A percentile compares a stretch with the other conserved stretches of the same genome.
phyloP scores from a whole-genome alignment of 1,139 yeast species.

The Suhomyces chickasaworum region DNA sequence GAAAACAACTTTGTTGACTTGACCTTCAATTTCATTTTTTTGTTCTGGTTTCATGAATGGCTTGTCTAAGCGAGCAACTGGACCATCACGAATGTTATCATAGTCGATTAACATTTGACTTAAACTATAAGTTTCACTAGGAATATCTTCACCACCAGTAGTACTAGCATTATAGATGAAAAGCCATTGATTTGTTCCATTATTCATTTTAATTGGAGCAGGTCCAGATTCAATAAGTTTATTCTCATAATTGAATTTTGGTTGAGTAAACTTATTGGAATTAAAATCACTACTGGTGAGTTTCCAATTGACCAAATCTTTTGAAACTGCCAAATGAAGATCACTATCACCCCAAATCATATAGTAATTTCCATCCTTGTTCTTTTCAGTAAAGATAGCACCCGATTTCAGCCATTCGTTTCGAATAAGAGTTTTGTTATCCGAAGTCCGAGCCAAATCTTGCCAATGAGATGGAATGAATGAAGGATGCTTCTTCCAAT shows the following conservation, averaged over 20 bases:
- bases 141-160: slow-evolving; percentile 36
- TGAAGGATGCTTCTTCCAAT: slow-evolving; percentile 46
- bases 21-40: slow-evolving; percentile 43
- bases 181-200: slow-evolving; percentile 37
- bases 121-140: slow-evolving; percentile 37
- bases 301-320: slow-evolving; percentile 41
- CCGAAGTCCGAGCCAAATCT: slow-evolving; percentile 33
- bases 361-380: slow-evolving; percentile 39
- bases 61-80: slow-evolving; percentile 41
- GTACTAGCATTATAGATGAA: slow-evolving; percentile 47
- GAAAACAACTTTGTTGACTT: slow-evolving; percentile 47
- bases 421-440: slow-evolving; percentile 30
- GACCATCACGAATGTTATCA: slow-evolving; percentile 38
- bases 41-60: slow-evolving; percentile 42
- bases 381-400: slow-evolving; percentile 40
- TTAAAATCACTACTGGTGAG: slow-evolving; percentile 25
- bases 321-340: slow-evolving; percentile 40
- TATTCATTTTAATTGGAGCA: slow-evolving; percentile 42
- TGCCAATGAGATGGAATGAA: slow-evolving; percentile 37
- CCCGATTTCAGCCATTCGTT: slow-evolving; percentile 49
- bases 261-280: slow-evolving; percentile 32
- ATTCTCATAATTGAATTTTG: slow-evolving; percentile 36
- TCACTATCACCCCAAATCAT: slow-evolving; percentile 52
- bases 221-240: slow-evolving; percentile 48
- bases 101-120: slow-evolving; percentile 49